Evolutionary conservation across 768 basidiomycete species (phyloP), one percentile per base, ranked within the genome.

Genomic region (Auriscalpium vulgare): DNA sequence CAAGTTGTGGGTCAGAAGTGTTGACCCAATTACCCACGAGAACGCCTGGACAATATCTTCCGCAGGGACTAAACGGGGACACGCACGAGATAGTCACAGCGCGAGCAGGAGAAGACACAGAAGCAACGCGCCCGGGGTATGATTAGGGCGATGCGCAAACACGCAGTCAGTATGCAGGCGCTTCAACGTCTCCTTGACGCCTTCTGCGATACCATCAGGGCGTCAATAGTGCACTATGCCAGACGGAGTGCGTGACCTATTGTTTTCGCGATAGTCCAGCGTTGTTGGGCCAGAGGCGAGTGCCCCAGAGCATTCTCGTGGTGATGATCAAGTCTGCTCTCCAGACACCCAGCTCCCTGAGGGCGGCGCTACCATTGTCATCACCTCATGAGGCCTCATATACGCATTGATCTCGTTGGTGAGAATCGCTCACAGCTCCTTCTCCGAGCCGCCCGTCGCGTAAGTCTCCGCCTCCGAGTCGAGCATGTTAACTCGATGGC

Each of bases 31-130:
- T 38, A 81, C 66, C 48, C 71, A 73, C 69, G 78, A 80, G 72
- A 84, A 82, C 1, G 79, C 80, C 23, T 82, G 75, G 54, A 84
- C 82, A 46, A 72, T 69, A 65, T 84, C 83, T 59, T 80, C 79
- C 70, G 76, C 72, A 2, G 75, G 73, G 21, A 70, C 74, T 72
- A 47, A 29, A 29, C 29, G 29, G 2, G 29, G 29, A 29, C 44
- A 40, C 11, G 10, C 29, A 8, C 6, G 34, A 44, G 35, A 53
- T 45, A 55, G 23, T 45, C 8, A 3, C 37, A 11, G 1, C 37
- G 44, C 14, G 46, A 10, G 47, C 10, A 7, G 29, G 29, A 7
- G 7, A 29, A 29, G 29, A 29, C 4, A 29, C 29, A 29, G 29
- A 29, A 29, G 29, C 21, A 7, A 34, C 67, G 53, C 37, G 71